Percentiles rank a stretch among this genome's conserved stretches.
These are phyloP conservation scores for Paspalum vaginatum DNA, from an alignment of 176 grass and related monocot genomes.

Conservation along the genomic window DNA sequence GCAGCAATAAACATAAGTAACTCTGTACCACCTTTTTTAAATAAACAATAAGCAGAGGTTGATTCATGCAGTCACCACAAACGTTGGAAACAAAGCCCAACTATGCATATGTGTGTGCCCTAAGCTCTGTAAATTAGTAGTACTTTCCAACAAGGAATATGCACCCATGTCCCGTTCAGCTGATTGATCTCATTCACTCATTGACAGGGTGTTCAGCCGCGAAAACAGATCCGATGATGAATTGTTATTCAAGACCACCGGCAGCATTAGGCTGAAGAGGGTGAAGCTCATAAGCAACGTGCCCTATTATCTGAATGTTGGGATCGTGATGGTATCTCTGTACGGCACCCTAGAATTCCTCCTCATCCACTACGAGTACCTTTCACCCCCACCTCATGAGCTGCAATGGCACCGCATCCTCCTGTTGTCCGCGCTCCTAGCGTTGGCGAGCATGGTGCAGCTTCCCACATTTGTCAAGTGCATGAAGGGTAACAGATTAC, in stretches of 20 bases:
- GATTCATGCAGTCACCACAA: no score
- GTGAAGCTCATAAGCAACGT: neutral
- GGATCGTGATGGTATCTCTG: neutral
- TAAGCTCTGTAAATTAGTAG: no score
- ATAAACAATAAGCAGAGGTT: no score
- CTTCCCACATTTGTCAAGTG: neutral
- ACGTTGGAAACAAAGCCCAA: no score
- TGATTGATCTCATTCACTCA: neutral
- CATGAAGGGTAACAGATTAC: neutral
- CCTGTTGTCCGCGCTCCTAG: neutral
- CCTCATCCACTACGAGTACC: neutral
- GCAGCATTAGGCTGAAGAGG: neutral
- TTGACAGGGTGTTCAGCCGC: slow-evolving; percentile 20
- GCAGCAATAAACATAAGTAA: no score
- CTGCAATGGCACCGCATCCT: neutral
- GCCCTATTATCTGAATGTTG: neutral
- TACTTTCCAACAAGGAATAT: neutral
- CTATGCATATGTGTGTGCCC: no score
- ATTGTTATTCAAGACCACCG: slow-evolving; percentile 3
- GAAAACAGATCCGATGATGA: slow-evolving; percentile 11
- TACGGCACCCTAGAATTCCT: neutral
- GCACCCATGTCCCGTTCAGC: neutral
- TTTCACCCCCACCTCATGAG: neutral
- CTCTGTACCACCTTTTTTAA: no score
- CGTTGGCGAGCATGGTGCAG: neutral